Percentiles rank a stretch among this genome's conserved stretches.
Evolutionary conservation across 345 rosid species (phyloP).

Genomic region (Carallia pectinifolia): DNA sequence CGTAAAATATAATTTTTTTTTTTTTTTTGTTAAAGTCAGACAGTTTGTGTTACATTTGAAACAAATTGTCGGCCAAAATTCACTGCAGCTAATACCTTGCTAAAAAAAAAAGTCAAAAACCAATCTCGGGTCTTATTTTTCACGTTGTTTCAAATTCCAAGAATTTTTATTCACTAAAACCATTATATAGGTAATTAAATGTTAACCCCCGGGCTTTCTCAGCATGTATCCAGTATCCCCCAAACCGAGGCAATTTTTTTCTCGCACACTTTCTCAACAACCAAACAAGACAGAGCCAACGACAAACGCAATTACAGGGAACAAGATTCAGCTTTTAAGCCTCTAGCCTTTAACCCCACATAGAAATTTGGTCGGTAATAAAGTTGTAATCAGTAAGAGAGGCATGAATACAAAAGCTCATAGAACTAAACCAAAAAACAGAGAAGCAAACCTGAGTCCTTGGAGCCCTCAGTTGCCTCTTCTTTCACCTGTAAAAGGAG

Average conservation of each 20-base stretch:
- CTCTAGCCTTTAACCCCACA: too few relatives aligned
- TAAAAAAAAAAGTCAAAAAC: too few relatives aligned
- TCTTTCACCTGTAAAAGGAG: constrained; percentile 45
- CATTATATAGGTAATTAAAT: neutral
- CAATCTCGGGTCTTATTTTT: too few relatives aligned
- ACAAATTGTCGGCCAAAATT: too few relatives aligned
- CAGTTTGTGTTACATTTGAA: too few relatives aligned
- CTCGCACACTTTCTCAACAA: neutral
- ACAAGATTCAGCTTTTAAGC: neutral
- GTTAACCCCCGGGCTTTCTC: neutral
- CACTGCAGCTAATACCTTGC: too few relatives aligned
- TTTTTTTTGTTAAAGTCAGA: too few relatives aligned
- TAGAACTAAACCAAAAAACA: neutral
- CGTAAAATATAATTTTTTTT: too few relatives aligned
- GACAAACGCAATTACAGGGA: neutral
- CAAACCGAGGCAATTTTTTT: neutral
- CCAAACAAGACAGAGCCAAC: neutral
- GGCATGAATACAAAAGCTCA: neutral
- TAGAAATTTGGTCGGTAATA: too few relatives aligned
- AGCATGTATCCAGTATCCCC: neutral
- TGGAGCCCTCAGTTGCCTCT: constrained; percentile 38
- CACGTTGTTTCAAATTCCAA: too few relatives aligned
- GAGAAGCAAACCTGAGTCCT: constrained; percentile 39
- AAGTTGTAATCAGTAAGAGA: neutral
- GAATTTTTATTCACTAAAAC: too few relatives aligned